Conservation (phyloP, 1,139 yeast species). For the Blastobotrys persicus region DNA sequence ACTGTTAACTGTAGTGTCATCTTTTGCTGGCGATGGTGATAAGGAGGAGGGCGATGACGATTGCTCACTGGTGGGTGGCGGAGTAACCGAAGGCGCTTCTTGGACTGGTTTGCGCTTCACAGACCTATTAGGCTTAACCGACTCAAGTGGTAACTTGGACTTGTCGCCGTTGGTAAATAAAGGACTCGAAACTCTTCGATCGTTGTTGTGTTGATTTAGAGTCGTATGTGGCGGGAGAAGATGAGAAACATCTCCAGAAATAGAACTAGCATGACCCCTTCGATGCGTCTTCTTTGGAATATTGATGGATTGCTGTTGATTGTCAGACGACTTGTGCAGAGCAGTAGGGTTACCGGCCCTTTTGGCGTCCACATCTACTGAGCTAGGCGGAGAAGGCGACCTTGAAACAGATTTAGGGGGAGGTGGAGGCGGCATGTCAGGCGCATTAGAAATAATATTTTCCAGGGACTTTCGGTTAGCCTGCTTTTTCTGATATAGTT, state of each 20-base stretch:
- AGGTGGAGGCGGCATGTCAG: constrained; percentile 7
- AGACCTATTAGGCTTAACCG: neutral
- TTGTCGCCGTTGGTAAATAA: constrained; percentile 1
- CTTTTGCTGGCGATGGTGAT: neutral
- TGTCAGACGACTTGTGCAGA: neutral
- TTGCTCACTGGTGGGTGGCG: too few species aligned
- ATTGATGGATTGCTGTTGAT: neutral
- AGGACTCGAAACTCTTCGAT: constrained; percentile 5
- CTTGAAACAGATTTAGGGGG: constrained; percentile 2
- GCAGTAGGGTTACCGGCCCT: neutral
- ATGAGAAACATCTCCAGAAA: constrained; percentile 1
- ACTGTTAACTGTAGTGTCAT: neutral
- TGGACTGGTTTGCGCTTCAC: neutral
- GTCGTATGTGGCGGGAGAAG: constrained; percentile 8
- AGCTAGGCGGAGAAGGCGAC: neutral
- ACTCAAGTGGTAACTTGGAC: neutral
- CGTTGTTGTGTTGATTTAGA: constrained; percentile 2
- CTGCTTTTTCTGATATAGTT: neutral
- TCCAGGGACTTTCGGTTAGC: neutral
- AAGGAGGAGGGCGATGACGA: constrained; percentile 4
- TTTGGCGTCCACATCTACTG: neutral
- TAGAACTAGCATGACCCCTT: constrained; percentile 5
- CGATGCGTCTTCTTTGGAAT: constrained; percentile 5
- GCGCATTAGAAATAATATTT: neutral
- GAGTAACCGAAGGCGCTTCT: constrained; percentile 1